A percentile compares a stretch with the other conserved stretches of the same genome.
These are phyloP conservation scores for Achlya hypogyna DNA, from an alignment of 352 stramenopile genomes.

Conservation along the genomic window DNA sequence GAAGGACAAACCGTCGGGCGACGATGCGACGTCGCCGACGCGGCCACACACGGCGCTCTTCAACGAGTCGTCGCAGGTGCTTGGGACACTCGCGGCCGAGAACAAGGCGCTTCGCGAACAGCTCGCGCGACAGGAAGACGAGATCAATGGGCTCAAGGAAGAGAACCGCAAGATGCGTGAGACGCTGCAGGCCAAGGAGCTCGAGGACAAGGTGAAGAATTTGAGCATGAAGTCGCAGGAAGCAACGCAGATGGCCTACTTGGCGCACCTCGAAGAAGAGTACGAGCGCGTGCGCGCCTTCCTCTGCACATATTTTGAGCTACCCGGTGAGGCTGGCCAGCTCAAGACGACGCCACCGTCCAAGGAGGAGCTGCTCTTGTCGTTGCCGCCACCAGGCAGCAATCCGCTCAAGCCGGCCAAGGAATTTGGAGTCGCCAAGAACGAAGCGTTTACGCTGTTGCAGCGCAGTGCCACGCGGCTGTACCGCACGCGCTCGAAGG, in stretches of 20 bases:
- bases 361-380: background rate
- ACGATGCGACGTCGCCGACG: background rate
- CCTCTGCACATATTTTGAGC: constrained; percentile 64
- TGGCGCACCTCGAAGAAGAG: constrained; percentile 66
- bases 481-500: constrained; percentile 11
- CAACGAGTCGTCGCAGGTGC: constrained; percentile 81
- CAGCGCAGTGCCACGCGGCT: constrained; percentile 12
- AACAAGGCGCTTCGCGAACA: constrained; percentile 70
- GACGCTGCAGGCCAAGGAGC: constrained; percentile 80
- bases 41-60: constrained; percentile 32
- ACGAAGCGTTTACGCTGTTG: constrained; percentile 16
- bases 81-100: constrained; percentile 72
- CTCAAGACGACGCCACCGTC: constrained; percentile 27
- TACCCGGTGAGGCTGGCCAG: constrained; percentile 56
- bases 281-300: constrained; percentile 77
- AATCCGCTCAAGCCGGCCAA: background rate
- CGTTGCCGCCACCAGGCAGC: background rate
- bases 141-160: constrained; percentile 66
- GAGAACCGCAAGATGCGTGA: constrained; percentile 75
- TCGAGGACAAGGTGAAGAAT: constrained; percentile 83
- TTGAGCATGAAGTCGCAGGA: constrained; percentile 76
- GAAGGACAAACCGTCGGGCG: background rate
- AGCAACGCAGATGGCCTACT: constrained; percentile 74
- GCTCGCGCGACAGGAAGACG: constrained; percentile 57
- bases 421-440: constrained; percentile 13